Evolutionary conservation across 2,329 filamentous ascomycete genomes (phyloP), one percentile per base, ranked within the genome.

Genomic region (Penicillium sp.): DNA sequence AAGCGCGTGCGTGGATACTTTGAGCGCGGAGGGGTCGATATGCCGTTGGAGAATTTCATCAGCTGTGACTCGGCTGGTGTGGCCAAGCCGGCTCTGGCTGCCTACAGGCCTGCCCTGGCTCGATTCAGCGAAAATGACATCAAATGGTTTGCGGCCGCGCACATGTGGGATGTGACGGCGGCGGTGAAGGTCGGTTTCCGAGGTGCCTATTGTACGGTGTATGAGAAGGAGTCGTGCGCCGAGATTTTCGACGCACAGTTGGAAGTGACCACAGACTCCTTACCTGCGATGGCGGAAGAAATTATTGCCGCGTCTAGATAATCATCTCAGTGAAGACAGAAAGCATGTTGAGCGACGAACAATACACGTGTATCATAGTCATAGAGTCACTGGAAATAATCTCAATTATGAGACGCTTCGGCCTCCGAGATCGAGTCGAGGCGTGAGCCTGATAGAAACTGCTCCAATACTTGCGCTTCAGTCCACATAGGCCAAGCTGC

Each of bases 91-190:
- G 73, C 70, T 0, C 61, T 73, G 4, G 68, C 58, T 26, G 72
- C 75, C 0, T 81, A 81, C 54, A 56, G 62, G 50, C 66, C 69
- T 1, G 59, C 76, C 5, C 60, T 75, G 32, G 67, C 69, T n/a
- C 62, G 59, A 42, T 71, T 80, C 47, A 69, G 55, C 0, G 54
- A 56, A 0, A 62, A 66, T 0, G 65, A 74, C 38, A 51, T 62
- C 50, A 71, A 70, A 39, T 81, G 78, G 78, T 81, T 81, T 59
- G 79, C 76, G 1, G 79, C 79, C 1, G 79, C 77, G 24, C 79
- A 82, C 63, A 76, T 77, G 70, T 82, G 79, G 79, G 79, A 82
- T 66, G 77, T 78, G 1, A 70, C 71, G 13, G 76, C 77, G 3
- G 78, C 79, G 7, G 69, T 68, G 41, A 69, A 67, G 47, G 70